Evolutionary conservation across 2,329 filamentous ascomycete genomes (phyloP), one percentile per base, ranked within the genome.

Genomic region (Gnomoniopsis smithogilvyi): DNA sequence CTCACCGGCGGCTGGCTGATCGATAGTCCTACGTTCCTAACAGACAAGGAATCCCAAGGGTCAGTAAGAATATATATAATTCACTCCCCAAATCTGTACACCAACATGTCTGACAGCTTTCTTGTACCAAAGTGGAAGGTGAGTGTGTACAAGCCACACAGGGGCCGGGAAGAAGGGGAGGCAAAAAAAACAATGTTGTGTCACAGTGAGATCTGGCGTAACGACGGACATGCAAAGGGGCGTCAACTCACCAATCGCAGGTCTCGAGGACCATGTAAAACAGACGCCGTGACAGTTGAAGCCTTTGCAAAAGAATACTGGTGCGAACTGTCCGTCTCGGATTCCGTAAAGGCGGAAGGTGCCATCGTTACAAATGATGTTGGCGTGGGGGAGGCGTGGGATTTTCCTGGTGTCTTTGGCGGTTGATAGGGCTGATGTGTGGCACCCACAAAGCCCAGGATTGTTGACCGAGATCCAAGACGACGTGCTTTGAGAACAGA

Each of bases 211-310:
- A 67, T 57, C 56, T 59, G 58, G 59, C 51, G 33, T 38, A 33
- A 38, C 26, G 36, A n/a, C 46, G 48, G 46, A 30, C 50, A 61
- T 22, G 47, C 46, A 17, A 51, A 48, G 50, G 49, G 51, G 17
- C 46, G 54, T 21, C 24, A 45, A 71, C 77, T 76, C 73, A 85
- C 82, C 76, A 85, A 74, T 74, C 81, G 78, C 60, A 85, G 70
- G 70, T 85, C 82, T 56, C 76, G 74, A 56, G 81, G 79, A 6
- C 82, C 82, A 76, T 85, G 79, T 68, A 85, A 72, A 60, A 85
- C 81, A 56, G 80, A 83, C 51, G 81, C 81, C 68, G 70, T 78
- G 69, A 84, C 76, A 51, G 73, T 73, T 58, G 74, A 75, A 59
- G 70, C 64, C 68, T 80, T 80, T 22, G 73, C 60, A 64, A 72